These are phyloP conservation scores for Dryadomyces quercivorus DNA, from an alignment of 2,329 filamentous ascomycete species.

Conservation along the genomic window DNA sequence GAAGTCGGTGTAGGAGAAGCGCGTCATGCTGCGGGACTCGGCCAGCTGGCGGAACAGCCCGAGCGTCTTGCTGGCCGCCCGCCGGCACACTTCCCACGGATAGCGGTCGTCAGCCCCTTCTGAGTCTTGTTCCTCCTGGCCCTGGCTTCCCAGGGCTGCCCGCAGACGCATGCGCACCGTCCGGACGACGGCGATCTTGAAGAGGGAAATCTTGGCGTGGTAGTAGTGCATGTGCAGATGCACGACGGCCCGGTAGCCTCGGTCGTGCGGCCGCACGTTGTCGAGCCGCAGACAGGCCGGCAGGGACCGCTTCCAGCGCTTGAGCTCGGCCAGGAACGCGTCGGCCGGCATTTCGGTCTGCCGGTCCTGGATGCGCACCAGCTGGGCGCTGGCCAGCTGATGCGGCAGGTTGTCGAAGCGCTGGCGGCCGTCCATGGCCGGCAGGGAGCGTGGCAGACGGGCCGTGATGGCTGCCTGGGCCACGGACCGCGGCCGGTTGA, in stretches of 20 bases:
- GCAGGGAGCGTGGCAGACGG: slow-evolving; percentile 3
- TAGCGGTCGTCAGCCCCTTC: neutral
- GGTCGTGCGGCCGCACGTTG: neutral
- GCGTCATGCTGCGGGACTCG: neutral
- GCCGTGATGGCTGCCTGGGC: neutral
- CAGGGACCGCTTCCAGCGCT: neutral
- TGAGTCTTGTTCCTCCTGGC: no score
- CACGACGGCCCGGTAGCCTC: neutral
- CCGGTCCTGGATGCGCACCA: no score
- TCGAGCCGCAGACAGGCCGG: neutral
- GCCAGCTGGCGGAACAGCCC: neutral
- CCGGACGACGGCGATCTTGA: neutral
- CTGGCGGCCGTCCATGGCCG: neutral
- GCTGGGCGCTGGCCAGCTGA: neutral
- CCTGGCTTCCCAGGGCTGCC: no score
- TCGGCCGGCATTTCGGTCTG: neutral
- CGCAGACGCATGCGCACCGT: neutral
- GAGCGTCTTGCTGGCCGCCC: neutral
- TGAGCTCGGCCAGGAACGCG: neutral
- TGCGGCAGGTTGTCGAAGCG: neutral
- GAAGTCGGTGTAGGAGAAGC: slow-evolving; percentile 1
- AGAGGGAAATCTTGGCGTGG: neutral
- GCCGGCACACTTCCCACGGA: neutral
- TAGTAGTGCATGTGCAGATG: slow-evolving; percentile 2
- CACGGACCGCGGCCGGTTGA: neutral